Evolutionary conservation across 208 protist species (phyloP).

Genomic region (Angomonas ambiguus): DNA sequence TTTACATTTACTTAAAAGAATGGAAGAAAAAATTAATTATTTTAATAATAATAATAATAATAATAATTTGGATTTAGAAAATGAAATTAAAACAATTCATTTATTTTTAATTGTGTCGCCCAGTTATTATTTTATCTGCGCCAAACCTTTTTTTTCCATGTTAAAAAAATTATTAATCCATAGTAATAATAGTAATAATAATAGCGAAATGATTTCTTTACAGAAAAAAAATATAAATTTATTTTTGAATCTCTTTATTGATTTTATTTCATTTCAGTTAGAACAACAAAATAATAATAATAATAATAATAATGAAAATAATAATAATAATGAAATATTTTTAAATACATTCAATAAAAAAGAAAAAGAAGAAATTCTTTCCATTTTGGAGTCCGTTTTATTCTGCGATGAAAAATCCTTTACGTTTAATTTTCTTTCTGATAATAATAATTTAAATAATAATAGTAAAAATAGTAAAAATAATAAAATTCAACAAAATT

Average conservation of each 20-base stretch:
- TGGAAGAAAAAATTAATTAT: not conserved
- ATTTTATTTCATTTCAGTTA: not conserved
- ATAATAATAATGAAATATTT: not conserved
- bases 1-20: not conserved
- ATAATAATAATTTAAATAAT: constrained; percentile 1
- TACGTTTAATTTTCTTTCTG: not conserved
- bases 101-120: not conserved
- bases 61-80: not conserved
- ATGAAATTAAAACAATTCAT: constrained; percentile 1
- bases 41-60: too few species aligned
- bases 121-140: not conserved
- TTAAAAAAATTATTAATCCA: not conserved
- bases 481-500: not conserved
- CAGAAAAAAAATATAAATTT: constrained; percentile 1
- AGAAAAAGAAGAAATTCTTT: not conserved
- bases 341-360: not conserved
- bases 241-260: not conserved
- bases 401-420: not conserved
- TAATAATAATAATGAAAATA: not conserved
- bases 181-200: too few species aligned
- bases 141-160: not conserved
- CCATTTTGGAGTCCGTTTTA: not conserved
- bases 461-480: constrained; percentile 10
- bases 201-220: too few species aligned
- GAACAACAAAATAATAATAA: not conserved